Percentiles rank a stretch among this genome's conserved stretches.
Conservation (phyloP, 2,329 filamentous ascomycete genomes). For the Beauveria sp. region DNA sequence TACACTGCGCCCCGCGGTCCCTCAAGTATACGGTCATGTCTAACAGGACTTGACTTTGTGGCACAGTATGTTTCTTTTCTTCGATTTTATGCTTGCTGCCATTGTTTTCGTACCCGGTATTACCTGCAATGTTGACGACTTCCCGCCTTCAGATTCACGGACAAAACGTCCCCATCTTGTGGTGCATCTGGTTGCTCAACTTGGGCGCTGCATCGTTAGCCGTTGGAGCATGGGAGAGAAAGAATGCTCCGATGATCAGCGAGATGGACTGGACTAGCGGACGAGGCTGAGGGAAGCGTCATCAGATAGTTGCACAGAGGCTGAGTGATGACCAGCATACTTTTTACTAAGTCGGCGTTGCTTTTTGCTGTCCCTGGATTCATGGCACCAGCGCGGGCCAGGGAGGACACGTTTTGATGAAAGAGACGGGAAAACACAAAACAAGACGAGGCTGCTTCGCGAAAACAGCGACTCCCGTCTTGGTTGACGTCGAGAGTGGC, state of each 20-base stretch:
- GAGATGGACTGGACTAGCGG: not conserved
- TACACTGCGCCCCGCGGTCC: not conserved
- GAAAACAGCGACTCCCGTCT: too few species aligned
- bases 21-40: not conserved
- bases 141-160: too few species aligned
- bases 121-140: too few species aligned
- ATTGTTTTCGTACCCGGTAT: too few species aligned
- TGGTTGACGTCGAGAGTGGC: too few species aligned
- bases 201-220: not conserved
- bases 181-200: not conserved
- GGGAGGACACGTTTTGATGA: too few species aligned
- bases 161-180: not conserved
- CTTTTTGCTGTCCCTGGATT: too few species aligned
- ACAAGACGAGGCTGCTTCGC: too few species aligned
- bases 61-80: not conserved
- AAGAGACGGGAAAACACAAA: too few species aligned
- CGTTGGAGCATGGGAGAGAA: not conserved
- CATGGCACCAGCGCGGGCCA: too few species aligned
- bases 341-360: too few species aligned
- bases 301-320: not conserved
- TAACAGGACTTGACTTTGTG: not conserved
- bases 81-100: not conserved
- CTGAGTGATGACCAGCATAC: not conserved
- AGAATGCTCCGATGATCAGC: not conserved
- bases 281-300: not conserved